These are phyloP conservation scores for Chara braunii DNA, from an alignment of 139 green algal species.

Conservation along the genomic window DNA sequence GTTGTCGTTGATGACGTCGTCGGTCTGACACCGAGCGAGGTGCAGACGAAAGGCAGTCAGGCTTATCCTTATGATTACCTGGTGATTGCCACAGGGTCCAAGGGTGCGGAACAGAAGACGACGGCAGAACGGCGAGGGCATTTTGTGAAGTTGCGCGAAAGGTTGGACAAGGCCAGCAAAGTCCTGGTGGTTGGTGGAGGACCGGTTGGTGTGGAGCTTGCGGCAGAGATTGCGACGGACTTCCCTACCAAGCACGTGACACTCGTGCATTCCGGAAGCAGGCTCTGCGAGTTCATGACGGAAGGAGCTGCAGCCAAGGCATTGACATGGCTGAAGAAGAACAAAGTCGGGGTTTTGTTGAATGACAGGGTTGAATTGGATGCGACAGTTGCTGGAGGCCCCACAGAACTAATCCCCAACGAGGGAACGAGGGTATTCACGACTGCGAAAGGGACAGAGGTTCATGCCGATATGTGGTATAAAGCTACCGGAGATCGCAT, in stretches of 20 bases:
- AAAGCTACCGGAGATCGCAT: no score
- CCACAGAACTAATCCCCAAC: no score
- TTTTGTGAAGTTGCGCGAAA: no score
- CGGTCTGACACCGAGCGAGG: not conserved
- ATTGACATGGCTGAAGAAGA: slow-evolving; percentile 18
- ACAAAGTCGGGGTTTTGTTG: slow-evolving; percentile 11
- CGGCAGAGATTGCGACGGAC: slow-evolving; percentile 29
- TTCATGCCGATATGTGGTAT: no score
- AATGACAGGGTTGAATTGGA: slow-evolving; percentile 16
- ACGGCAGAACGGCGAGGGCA: no score
- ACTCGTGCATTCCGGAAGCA: slow-evolving; percentile 4
- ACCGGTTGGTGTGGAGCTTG: slow-evolving; percentile 36
- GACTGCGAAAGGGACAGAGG: no score
- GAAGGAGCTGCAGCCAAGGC: slow-evolving; percentile 4
- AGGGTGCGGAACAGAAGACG: not conserved
- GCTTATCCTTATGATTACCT: slow-evolving; percentile 24
- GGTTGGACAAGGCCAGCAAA: slow-evolving; percentile 13
- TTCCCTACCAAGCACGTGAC: slow-evolving; percentile 31
- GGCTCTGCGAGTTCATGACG: slow-evolving; percentile 25
- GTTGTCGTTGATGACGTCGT: slow-evolving; percentile 9
- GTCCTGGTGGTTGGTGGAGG: slow-evolving; percentile 34
- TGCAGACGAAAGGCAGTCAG: not conserved
- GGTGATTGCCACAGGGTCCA: slow-evolving; percentile 19
- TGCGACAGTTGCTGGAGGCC: no score
- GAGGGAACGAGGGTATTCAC: no score